phyloP scores from a whole-genome alignment of 2,329 filamentous ascomycete species.

The Ceratocystis diversiconidia region DNA sequence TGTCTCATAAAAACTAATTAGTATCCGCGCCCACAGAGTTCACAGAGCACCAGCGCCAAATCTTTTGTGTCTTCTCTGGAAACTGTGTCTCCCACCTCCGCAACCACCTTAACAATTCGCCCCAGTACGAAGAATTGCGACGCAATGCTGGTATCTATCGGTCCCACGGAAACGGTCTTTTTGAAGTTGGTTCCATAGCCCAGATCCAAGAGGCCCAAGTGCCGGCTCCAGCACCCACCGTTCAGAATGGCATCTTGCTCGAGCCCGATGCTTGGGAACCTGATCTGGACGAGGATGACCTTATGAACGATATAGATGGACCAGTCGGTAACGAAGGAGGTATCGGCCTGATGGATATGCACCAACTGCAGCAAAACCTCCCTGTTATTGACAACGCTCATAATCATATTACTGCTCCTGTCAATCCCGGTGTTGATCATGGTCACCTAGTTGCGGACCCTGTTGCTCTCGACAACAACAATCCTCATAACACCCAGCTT shows the following conservation, averaged over 20 bases:
- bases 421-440: neutral
- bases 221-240: neutral
- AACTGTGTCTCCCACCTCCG: constrained; percentile 65
- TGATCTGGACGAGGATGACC: constrained; percentile 5
- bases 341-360: neutral
- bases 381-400: neutral
- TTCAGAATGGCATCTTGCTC: neutral
- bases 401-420: neutral
- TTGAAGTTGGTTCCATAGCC: neutral
- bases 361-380: constrained; percentile 3
- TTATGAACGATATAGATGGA: neutral
- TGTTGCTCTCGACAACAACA: neutral
- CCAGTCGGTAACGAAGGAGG: neutral
- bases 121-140: constrained; percentile 33
- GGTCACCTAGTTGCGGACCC: neutral
- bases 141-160: constrained; percentile 17
- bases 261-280: neutral
- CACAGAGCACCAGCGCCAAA: constrained; percentile 82
- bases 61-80: constrained; percentile 96
- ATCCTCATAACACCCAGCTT: neutral
- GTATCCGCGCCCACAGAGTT: constrained; percentile 50
- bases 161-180: neutral
- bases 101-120: constrained; percentile 53
- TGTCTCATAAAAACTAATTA: neutral
- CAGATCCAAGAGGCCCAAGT: neutral